phyloP scores from a whole-genome alignment of 2,329 filamentous ascomycete species.

The Fusarium solani-melongenae region DNA sequence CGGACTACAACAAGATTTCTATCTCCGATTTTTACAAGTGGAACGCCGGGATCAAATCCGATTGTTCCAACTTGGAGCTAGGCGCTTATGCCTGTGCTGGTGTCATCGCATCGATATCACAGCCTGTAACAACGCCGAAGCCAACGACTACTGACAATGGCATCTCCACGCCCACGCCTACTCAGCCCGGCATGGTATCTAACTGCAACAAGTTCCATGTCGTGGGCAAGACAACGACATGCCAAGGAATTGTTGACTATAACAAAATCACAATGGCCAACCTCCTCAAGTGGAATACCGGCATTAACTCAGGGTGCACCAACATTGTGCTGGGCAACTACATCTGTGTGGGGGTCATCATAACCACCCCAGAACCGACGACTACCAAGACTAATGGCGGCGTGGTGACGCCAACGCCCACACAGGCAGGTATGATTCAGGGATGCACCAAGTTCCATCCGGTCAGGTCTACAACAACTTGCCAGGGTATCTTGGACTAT shows the following conservation, averaged over 20 bases:
- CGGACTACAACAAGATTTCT: neutral
- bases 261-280: constrained; percentile 1
- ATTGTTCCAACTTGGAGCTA: neutral
- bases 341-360: neutral
- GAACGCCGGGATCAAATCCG: neutral
- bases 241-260: neutral
- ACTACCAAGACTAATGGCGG: neutral
- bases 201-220: neutral
- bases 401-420: neutral
- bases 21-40: constrained; percentile 2
- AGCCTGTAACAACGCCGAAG: neutral
- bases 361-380: neutral
- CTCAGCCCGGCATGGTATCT: neutral
- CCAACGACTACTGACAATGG: neutral
- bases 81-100: neutral
- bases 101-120: neutral
- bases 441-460: neutral
- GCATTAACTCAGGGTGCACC: neutral
- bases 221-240: neutral
- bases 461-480: neutral
- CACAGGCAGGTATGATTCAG: neutral
- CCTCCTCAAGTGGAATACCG: constrained; percentile 7
- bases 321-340: neutral
- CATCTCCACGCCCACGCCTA: neutral
- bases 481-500: neutral